These are phyloP conservation scores for Aspergillus haitiensis DNA, from an alignment of 495 filamentous ascomycete genomes.

Conservation along the genomic window DNA sequence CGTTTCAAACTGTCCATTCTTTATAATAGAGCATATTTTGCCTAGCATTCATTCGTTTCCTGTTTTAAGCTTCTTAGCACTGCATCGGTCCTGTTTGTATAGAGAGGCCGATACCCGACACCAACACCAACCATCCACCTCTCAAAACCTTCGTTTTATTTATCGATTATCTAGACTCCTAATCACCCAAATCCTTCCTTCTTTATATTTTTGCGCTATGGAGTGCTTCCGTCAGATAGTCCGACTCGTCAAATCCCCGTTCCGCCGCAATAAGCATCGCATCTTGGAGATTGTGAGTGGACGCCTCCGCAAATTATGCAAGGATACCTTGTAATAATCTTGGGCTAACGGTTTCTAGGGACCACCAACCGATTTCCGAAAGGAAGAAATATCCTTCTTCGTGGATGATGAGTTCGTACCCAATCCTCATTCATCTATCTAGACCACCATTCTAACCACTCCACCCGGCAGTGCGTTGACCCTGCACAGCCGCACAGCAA, in stretches of 20 bases:
- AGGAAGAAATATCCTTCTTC: slow-evolving; percentile 45
- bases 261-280: slow-evolving; percentile 30
- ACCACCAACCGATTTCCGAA: slow-evolving; percentile 48
- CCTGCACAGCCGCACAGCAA: slow-evolving; percentile 36
- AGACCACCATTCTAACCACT: slow-evolving; percentile 34
- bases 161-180: not conserved
- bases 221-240: slow-evolving; percentile 45
- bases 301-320: not conserved
- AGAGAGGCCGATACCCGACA: slow-evolving; percentile 13
- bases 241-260: slow-evolving; percentile 40
- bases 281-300: slow-evolving; percentile 44
- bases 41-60: slow-evolving; percentile 11
- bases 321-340: not conserved
- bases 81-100: slow-evolving; percentile 19
- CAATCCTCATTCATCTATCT: slow-evolving; percentile 14
- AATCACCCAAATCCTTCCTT: slow-evolving; percentile 2
- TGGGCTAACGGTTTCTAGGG: slow-evolving; percentile 30
- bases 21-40: slow-evolving; percentile 12
- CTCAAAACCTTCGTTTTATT: slow-evolving; percentile 1
- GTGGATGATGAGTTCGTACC: slow-evolving; percentile 48
- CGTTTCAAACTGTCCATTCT: slow-evolving; percentile 23
- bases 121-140: not conserved
- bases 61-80: slow-evolving; percentile 19
- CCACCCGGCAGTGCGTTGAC: slow-evolving; percentile 40
- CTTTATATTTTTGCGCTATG: slow-evolving; percentile 25